Evolutionary conservation across 371 early-diverging fungal genomes (phyloP).

Genomic region (Mortierella sp.): DNA sequence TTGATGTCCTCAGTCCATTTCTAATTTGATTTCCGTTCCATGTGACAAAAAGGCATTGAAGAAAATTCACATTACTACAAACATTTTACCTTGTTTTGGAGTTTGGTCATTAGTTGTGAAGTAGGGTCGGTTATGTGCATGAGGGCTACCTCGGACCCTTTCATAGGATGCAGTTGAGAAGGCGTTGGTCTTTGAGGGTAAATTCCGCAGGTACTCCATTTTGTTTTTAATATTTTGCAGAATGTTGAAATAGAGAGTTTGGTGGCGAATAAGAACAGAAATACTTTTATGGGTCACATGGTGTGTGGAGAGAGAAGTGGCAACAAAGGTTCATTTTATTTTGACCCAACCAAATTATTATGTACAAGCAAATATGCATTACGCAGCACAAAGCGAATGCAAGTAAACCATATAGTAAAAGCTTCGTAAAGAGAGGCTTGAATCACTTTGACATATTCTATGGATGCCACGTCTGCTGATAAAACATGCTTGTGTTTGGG

Average conservation of each 20-base stretch:
- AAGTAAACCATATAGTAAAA: not conserved
- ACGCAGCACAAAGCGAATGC: too few relatives aligned
- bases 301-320: too few relatives aligned
- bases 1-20: not conserved
- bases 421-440: too few relatives aligned
- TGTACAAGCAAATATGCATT: too few relatives aligned
- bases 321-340: too few relatives aligned
- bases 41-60: not conserved
- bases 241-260: too few relatives aligned
- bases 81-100: slow-evolving; percentile 37
- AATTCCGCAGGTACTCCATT: slow-evolving; percentile 46
- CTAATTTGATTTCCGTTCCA: not conserved
- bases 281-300: too few relatives aligned
- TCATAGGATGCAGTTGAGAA: slow-evolving; percentile 56
- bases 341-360: too few relatives aligned
- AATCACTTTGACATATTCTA: not conserved
- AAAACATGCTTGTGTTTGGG: not conserved
- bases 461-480: not conserved
- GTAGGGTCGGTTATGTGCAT: slow-evolving; percentile 41
- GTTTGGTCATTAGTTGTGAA: slow-evolving; percentile 35
- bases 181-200: slow-evolving; percentile 62
- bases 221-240: slow-evolving; percentile 4
- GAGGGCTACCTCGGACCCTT: slow-evolving; percentile 55
- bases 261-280: too few relatives aligned
- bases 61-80: not conserved